Evolutionary conservation across 257 asterid genomes (phyloP), one percentile per base, ranked within the genome.

Genomic region (Gentiana macrophylla): DNA sequence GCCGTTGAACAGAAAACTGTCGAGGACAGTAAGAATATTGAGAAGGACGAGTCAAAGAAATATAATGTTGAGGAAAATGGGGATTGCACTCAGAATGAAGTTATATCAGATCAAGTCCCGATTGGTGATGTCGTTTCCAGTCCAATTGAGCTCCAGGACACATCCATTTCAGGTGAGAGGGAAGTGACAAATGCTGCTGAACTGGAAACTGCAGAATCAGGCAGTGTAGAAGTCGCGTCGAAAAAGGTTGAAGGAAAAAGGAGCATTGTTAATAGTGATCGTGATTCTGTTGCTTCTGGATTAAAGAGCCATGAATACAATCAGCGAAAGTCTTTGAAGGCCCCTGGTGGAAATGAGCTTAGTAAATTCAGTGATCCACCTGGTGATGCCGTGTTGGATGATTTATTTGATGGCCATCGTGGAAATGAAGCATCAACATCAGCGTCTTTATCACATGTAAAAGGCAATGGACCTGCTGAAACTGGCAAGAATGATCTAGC

Each of bases 311-410:
- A 80, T 63, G 86, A 74, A 13, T 55, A 58, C 49, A 75, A 68
- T 65, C 68, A 81, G 12, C 67, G 57, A 59, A 92, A 92, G 95
- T 79, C 73, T 73, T 77, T 78, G 61, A 83, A 80, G 81, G 77
- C 78, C 67, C 65, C 80, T 9, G 79, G 77, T 63, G 86, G 72
- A 60, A 80, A 80, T 55, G 99, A 86, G 71, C 86, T 92, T 56
- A 88, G 85, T 62, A 85, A 78, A 72, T 92, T 88, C 74, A 88
- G 97, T 79, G 97, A 92, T 65, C 76, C 94, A 63, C 97, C 99
- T 24, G 95, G 83, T 62, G 99, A 92, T 73, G 91, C 97, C 60
- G 81, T 89, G 57, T 74, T 83, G 81, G 99, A 88, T 59, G 99
- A 92, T 70, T 78, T 92, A 67, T 88, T 92, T 74, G 95, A 81